A percentile compares a stretch with the other conserved stretches of the same genome.
phyloP scores from a whole-genome alignment of 306 rosid species.

The Inga leiocalycina region DNA sequence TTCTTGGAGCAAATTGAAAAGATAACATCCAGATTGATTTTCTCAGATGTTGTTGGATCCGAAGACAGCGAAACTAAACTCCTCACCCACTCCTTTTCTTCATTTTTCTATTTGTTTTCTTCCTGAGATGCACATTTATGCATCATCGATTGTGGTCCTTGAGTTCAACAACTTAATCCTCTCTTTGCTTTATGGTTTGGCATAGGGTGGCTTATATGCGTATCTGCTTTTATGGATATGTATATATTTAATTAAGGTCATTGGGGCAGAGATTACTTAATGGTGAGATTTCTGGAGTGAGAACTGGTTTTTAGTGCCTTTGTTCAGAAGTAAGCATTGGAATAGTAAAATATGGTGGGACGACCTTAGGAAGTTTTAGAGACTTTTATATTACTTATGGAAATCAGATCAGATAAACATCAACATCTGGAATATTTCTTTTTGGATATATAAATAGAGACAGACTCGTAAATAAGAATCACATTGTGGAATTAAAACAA shows the following conservation, averaged over 20 bases:
- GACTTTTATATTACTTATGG: background rate
- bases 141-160: constrained; percentile 24
- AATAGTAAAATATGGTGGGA: constrained; percentile 26
- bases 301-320: constrained; percentile 31
- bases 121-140: constrained; percentile 3
- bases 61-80: constrained; percentile 45
- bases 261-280: constrained; percentile 12
- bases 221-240: background rate
- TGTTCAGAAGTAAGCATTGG: constrained; percentile 18
- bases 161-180: background rate
- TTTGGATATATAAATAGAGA: background rate
- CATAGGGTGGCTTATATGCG: constrained; percentile 1
- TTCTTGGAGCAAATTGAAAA: constrained; percentile 34
- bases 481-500: constrained; percentile 13
- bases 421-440: background rate
- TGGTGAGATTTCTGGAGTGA: background rate
- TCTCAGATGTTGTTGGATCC: constrained; percentile 54
- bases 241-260: background rate
- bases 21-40: constrained; percentile 44
- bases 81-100: constrained; percentile 22
- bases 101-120: background rate
- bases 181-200: constrained; percentile 16
- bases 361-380: background rate
- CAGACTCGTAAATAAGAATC: constrained; percentile 4
- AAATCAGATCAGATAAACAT: constrained; percentile 13